A percentile compares a stretch with the other conserved stretches of the same genome.
Conservation (phyloP, 306 rosid genomes). For the Sophora flavescens region DNA sequence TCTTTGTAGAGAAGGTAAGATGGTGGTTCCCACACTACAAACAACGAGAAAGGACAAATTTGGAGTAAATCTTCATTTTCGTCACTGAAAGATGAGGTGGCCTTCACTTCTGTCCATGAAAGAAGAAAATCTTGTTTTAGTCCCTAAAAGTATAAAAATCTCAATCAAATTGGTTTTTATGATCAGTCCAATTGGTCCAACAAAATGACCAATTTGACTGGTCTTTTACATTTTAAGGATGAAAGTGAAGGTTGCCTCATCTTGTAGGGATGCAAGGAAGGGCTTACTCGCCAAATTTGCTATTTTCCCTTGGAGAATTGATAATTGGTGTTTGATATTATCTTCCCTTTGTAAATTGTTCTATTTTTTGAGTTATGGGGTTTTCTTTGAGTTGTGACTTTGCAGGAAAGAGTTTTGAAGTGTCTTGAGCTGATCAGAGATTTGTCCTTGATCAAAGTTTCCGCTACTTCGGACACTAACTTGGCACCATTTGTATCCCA, state of each 20-base stretch:
- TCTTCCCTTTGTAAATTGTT: slow-evolving; percentile 9
- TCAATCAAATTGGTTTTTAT: neutral
- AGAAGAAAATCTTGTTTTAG: too few relatives aligned
- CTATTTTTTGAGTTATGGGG: slow-evolving; percentile 2
- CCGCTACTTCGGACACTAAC: slow-evolving; percentile 46
- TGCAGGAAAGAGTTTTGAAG: slow-evolving; percentile 80
- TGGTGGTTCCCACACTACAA: slow-evolving; percentile 24
- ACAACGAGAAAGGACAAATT: slow-evolving; percentile 7
- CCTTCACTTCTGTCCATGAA: too few relatives aligned
- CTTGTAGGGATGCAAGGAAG: too few relatives aligned
- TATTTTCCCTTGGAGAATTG: slow-evolving; percentile 4
- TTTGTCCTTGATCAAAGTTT: slow-evolving; percentile 46
- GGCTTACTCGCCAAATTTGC: too few relatives aligned
- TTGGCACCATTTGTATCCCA: slow-evolving; percentile 49
- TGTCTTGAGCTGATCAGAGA: slow-evolving; percentile 69
- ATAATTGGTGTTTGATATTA: slow-evolving; percentile 4
- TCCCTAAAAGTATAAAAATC: too few relatives aligned
- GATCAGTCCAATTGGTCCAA: too few relatives aligned
- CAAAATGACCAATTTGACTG: neutral
- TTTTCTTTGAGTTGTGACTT: slow-evolving; percentile 40
- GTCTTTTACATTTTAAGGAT: neutral
- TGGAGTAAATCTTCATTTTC: neutral
- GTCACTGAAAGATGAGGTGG: neutral
- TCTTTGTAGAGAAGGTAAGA: slow-evolving; percentile 66
- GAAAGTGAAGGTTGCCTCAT: too few relatives aligned